Conservation (phyloP, 176 grass and related monocot species). For the Eragrostis nindensis region DNA sequence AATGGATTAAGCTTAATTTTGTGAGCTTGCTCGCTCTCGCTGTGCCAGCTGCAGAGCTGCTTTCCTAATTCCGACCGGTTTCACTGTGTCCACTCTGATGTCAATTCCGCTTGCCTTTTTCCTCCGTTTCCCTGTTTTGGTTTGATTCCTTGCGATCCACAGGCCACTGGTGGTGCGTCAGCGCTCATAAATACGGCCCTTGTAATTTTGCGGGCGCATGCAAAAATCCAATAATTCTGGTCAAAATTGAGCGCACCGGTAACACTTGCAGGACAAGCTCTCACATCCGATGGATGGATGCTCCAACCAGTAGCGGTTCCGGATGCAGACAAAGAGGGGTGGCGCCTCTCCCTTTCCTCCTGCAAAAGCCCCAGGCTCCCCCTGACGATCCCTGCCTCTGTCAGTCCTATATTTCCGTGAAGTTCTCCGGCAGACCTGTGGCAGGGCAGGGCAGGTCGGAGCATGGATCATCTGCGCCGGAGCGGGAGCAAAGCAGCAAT, state of each 20-base stretch:
- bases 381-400: conserved; percentile 14
- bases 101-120: conserved; percentile 15
- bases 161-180: conserved; percentile 20
- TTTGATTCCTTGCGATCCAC: conserved; percentile 18
- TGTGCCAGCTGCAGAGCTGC: neutral
- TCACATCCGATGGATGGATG: neutral
- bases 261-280: neutral
- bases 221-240: conserved; percentile 34
- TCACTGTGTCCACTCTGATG: neutral
- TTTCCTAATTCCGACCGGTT: conserved; percentile 12
- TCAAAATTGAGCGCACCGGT: conserved; percentile 21
- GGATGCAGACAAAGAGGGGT: neutral
- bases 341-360: neutral
- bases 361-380: conserved; percentile 15
- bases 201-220: conserved; percentile 6
- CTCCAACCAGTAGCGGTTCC: neutral
- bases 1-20: conserved; percentile 33
- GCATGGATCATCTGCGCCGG: neutral
- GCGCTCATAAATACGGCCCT: conserved; percentile 31
- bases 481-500: neutral
- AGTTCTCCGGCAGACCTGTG: neutral
- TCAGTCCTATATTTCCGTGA: conserved; percentile 33
- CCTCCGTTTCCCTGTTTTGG: neutral
- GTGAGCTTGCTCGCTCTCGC: neutral
- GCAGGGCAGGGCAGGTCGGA: conserved; percentile 1